Evolutionary conservation across 306 rosid genomes (phyloP).

Genomic region (Sesbania bispinosa): DNA sequence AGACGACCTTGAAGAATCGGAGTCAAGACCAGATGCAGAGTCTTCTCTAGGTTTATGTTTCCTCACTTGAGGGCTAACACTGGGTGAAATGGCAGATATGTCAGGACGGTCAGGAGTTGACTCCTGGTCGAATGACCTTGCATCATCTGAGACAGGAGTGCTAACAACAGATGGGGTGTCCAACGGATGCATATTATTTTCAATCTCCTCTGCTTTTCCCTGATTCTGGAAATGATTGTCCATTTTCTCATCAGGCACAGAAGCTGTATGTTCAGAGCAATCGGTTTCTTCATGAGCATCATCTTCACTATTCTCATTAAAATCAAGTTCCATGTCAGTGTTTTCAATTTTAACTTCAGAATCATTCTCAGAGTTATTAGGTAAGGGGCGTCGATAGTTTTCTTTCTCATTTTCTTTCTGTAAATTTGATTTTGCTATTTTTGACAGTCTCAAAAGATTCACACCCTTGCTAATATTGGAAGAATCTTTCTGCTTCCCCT

Average conservation of each 20-base stretch:
- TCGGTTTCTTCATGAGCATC: constrained; percentile 78
- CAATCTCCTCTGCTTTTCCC: constrained; percentile 57
- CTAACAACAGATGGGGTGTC: constrained; percentile 46
- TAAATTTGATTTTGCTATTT: constrained; percentile 84
- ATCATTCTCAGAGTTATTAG: constrained; percentile 63
- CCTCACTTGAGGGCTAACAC: constrained; percentile 68
- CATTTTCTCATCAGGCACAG: constrained; percentile 46
- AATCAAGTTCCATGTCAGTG: constrained; percentile 96
- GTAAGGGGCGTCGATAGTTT: constrained; percentile 82
- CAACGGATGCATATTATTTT: constrained; percentile 38
- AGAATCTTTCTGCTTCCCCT: constrained; percentile 61
- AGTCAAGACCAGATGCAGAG: constrained; percentile 56
- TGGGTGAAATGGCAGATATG: constrained; percentile 58
- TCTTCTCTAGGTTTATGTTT: constrained; percentile 73
- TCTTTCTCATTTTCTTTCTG: constrained; percentile 97
- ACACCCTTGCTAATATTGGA: constrained; percentile 58
- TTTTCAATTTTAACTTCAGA: constrained; percentile 94
- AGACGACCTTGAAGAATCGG: constrained; percentile 56
- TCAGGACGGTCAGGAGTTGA: constrained; percentile 55
- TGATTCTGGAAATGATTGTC: constrained; percentile 41
- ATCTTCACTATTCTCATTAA: constrained; percentile 83
- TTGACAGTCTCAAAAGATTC: constrained; percentile 87
- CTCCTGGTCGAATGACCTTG: constrained; percentile 57
- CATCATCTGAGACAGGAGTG: constrained; percentile 45
- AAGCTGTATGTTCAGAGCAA: constrained; percentile 49